Conservation (phyloP, 257 asterid species). For the Solanum megistacrolobum region DNA sequence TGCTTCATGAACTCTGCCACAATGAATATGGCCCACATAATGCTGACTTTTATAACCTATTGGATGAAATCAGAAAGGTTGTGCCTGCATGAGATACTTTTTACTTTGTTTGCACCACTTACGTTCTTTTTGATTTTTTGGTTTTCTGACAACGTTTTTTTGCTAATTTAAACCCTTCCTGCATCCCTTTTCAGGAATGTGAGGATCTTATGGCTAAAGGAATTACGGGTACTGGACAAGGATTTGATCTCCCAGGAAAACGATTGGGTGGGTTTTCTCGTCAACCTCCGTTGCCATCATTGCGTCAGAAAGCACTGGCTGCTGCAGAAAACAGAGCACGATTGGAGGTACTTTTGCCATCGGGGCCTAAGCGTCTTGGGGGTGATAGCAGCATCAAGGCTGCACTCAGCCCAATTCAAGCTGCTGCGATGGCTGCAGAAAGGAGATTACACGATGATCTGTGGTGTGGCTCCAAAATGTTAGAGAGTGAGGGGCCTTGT, state of each 20-base stretch:
- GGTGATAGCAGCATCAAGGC: conserved; percentile 63
- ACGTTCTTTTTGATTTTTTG: not conserved
- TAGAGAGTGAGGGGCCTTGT: conserved; percentile 32
- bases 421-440: conserved; percentile 97
- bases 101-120: not conserved
- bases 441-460: conserved; percentile 70
- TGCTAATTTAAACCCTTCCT: not conserved
- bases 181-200: conserved; percentile 46
- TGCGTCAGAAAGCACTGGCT: conserved; percentile 48
- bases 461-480: conserved; percentile 72
- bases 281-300: conserved; percentile 50
- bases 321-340: conserved; percentile 61
- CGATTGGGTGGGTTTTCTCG: conserved; percentile 70
- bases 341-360: conserved; percentile 33
- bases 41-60: conserved; percentile 72
- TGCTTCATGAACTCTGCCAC: conserved; percentile 97
- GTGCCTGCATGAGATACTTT: not conserved
- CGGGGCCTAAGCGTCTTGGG: conserved; percentile 64
- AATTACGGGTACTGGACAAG: conserved; percentile 59
- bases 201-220: conserved; percentile 71
- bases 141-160: not conserved
- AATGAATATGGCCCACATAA: conserved; percentile 70
- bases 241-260: conserved; percentile 76
- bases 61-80: conserved; percentile 78
- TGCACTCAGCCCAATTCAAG: conserved; percentile 63